Base-by-base conservation (phyloP, 768 basidiomycete genomes). In the Daedalea quercina region DNA sequence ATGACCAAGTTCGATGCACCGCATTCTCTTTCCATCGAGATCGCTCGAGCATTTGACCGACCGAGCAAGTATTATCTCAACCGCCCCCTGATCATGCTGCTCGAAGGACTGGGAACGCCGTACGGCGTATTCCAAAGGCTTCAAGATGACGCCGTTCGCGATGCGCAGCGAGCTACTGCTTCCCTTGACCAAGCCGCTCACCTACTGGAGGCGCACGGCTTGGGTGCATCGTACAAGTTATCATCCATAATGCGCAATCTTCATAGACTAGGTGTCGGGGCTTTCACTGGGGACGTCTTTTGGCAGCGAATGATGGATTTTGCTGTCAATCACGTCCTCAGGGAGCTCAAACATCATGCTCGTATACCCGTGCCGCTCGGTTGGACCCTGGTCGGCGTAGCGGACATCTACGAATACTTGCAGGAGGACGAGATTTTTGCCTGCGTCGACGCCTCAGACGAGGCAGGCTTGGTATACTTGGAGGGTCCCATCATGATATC, bases 281-380 rank as follows among this genome's bases (percentile, higher is more conserved):
- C 69, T 26, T 58, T 72, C 11, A 54, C 63, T 0, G 63, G 65
- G 4, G 73, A 80, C 60, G 54, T 49, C 1, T 85, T 84, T 57
- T 82, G 81, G 62, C 54, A 69, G 15, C 74, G 74, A 43, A 72
- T 78, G 63, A 66, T 85, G 57, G 72, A 76, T 25, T 79, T 75
- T 55, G 76, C 79, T 1, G 69, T 78, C 25, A 73, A 85, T 56
- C 85, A 87, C 52, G 70, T 84, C n/a, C 71, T 88, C 7, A 76
- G 86, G 31, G 72, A 78, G 44, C 70, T 87, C 20, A 88, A 87
- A 55, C 76, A 80, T 51, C 64, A 65, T 43, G 84, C 85, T 0
- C 76, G 86, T 3, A 88, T 90, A 37, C 84, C 84, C 12, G 71
- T 89, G 15, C 79, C 77, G 1, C 87, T 91, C 67, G 80, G 76